phyloP scores from a whole-genome alignment of 129 eudicot species.

The Flaveria brownii region DNA sequence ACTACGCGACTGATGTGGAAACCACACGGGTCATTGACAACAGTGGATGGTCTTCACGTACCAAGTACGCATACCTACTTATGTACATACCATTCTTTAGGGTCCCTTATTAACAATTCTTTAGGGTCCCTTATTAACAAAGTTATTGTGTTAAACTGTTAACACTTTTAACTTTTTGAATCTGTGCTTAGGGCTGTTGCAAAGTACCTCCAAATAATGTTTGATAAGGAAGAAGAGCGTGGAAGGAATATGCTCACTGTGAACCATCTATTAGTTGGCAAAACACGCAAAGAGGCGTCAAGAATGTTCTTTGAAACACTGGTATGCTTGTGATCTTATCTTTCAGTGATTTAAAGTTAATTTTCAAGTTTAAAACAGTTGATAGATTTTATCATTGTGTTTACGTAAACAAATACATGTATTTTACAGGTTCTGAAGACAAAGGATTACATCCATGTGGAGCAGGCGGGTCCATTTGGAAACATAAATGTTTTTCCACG shows the following conservation, averaged over 20 bases:
- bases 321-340: slow-evolving; percentile 38
- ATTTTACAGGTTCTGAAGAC: slow-evolving; percentile 79
- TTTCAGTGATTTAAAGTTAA: neutral
- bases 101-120: neutral
- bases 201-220: slow-evolving; percentile 85
- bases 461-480: slow-evolving; percentile 57
- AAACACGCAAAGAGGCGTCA: slow-evolving; percentile 92
- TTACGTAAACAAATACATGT: neutral
- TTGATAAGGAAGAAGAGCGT: slow-evolving; percentile 69
- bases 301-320: slow-evolving; percentile 95
- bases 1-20: slow-evolving; percentile 57
- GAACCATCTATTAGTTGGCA: slow-evolving; percentile 63
- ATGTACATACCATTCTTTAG: neutral
- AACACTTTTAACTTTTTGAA: slow-evolving; percentile 11
- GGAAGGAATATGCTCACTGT: slow-evolving; percentile 58
- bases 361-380: neutral
- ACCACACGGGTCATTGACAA: slow-evolving; percentile 57
- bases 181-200: slow-evolving; percentile 70
- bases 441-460: slow-evolving; percentile 83
- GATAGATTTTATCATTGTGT: neutral
- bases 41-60: slow-evolving; percentile 96
- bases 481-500: slow-evolving; percentile 65
- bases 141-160: neutral
- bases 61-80: slow-evolving; percentile 50
- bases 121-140: neutral